Base-by-base conservation (phyloP, 345 rosid genomes). In the Eutrema japonicum region DNA sequence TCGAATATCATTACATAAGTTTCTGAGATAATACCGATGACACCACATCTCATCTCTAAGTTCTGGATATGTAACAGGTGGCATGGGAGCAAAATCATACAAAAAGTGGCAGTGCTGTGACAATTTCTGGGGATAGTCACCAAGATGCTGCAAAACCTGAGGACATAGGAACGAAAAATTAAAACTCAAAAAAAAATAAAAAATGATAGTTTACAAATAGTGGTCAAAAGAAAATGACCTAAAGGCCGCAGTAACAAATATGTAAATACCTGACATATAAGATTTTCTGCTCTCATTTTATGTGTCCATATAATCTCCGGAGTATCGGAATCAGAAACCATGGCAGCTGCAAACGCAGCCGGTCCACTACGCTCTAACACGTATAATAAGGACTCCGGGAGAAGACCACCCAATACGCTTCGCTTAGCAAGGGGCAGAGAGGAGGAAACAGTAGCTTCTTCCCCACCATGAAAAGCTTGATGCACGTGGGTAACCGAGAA, bases 41-140 rank as follows among this genome's bases (percentile, higher is more conserved):
- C 99, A 95, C 99, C 99, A 95, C 99, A 95, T 95, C 84, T 95
- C 99, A 85, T 95, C 98, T 90, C 87, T 89, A 71, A 95, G 86
- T 77, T 95, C 99, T 72, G 98, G 97, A 70, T 95, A 95, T 10
- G 99, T 95, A 69, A 90, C 99, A 64, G 99, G 99, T 71, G 99
- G 99, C 91, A 95, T 95, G 13, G 99, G 99, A 76, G 99, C 99
- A 85, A 90, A 95, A 10, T 95, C 98, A 49, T 95, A 95, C 30
- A 95, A 77, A 77, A 83, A 87, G 79, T 95, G 99, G 73, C 99
- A 92, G 75, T 95, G 98, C 83, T 95, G 99, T 40, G 99, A 86
- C 80, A 95, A 75, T 77, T 95, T 95, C 83, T 92, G 98, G 66
- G 98, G 97, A 66, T 87, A 95, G 82, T 95, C 99, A 70, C 99